These are phyloP conservation scores for Suillus decipiens DNA, from an alignment of 768 basidiomycete species.

Conservation along the genomic window DNA sequence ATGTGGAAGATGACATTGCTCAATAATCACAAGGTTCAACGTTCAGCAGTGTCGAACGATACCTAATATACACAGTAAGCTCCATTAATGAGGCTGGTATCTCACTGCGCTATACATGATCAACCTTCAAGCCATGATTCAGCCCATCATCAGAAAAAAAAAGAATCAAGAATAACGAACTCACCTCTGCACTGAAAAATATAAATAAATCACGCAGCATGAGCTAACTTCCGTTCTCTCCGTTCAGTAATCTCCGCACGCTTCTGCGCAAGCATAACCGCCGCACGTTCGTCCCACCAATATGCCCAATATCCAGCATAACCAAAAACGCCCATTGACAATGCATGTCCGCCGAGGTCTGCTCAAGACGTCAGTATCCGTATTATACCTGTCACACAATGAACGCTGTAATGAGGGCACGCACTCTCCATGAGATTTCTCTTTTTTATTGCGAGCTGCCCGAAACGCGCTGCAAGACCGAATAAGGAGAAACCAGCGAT, in stretches of 20 bases:
- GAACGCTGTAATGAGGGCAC: slow-evolving; percentile 33
- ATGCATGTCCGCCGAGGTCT: slow-evolving; percentile 75
- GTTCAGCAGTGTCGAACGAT: not conserved
- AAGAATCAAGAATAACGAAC: not conserved
- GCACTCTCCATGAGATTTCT: slow-evolving; percentile 78
- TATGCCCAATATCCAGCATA: slow-evolving; percentile 77
- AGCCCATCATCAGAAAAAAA: not conserved
- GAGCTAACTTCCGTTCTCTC: slow-evolving; percentile 41
- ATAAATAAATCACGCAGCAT: slow-evolving; percentile 26
- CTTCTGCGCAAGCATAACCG: slow-evolving; percentile 62
- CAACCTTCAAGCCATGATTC: not conserved
- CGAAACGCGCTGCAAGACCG: slow-evolving; percentile 81
- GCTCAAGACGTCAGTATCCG: not conserved
- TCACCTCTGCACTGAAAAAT: slow-evolving; percentile 24
- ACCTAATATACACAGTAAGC: not conserved
- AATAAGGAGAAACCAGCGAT: slow-evolving; percentile 78
- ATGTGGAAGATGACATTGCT: not conserved
- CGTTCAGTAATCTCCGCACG: slow-evolving; percentile 58
- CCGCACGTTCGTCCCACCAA: slow-evolving; percentile 63
- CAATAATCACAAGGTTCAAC: not conserved
- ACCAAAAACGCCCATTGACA: slow-evolving; percentile 71
- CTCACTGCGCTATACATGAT: not conserved
- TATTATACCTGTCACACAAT: not conserved
- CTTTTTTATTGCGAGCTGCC: slow-evolving; percentile 85
- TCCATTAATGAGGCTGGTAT: not conserved